Conservation (phyloP, 345 rosid species). For the Citrus mangshanensis region DNA sequence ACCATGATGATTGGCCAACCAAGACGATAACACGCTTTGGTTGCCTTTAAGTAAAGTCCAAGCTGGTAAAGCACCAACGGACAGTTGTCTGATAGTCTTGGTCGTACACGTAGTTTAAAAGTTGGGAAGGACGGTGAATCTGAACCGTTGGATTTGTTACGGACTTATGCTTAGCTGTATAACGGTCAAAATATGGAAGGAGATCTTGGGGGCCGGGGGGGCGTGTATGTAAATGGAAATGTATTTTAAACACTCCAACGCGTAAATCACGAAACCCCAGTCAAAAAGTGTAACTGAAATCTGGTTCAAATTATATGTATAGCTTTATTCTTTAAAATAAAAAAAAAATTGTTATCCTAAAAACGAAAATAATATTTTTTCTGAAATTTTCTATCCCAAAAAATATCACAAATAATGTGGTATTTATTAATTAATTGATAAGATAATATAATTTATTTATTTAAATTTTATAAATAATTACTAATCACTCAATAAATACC, state of each 20-base stretch:
- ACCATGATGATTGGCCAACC: neutral
- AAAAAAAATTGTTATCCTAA: too few relatives aligned
- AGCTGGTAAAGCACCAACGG: neutral
- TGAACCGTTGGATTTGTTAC: neutral
- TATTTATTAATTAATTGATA: too few relatives aligned
- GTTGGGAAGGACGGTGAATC: neutral
- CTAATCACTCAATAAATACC: too few relatives aligned
- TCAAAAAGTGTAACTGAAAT: neutral
- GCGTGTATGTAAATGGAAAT: neutral
- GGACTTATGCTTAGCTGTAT: neutral
- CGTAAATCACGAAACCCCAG: neutral
- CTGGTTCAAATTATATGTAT: neutral
- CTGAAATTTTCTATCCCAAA: too few relatives aligned
- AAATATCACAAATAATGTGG: rapidly evolving
- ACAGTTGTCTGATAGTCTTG: neutral
- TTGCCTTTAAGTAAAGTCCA: neutral
- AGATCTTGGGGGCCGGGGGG: neutral
- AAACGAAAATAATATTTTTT: too few relatives aligned
- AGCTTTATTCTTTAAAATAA: too few relatives aligned
- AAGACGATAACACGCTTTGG: neutral
- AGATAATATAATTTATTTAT: too few relatives aligned
- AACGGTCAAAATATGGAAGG: constrained; percentile 14
- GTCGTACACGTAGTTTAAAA: neutral
- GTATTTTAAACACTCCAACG: neutral
- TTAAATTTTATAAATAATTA: too few relatives aligned